Conservation (phyloP, 1,284 basidiomycete species). For the Apiotrichum sp. region DNA sequence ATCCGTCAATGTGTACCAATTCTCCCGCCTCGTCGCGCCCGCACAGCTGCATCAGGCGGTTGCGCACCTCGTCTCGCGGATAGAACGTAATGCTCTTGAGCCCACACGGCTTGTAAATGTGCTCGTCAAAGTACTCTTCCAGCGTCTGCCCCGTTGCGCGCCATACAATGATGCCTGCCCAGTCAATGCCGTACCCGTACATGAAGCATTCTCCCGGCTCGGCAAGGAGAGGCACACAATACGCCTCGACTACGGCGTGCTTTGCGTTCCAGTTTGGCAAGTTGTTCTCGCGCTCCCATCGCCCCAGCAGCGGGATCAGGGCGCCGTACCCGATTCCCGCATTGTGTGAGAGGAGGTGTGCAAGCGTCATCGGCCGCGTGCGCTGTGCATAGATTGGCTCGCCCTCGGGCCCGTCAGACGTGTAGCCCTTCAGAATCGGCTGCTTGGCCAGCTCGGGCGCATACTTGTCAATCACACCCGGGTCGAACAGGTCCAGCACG, state of each 20-base stretch:
- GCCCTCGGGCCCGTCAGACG: slow-evolving; percentile 6
- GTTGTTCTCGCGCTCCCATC: slow-evolving; percentile 8
- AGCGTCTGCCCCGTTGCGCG: slow-evolving; percentile 29
- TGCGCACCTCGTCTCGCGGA: slow-evolving; percentile 16
- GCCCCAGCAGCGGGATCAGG: background rate
- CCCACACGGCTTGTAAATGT: slow-evolving; percentile 13
- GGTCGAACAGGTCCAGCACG: slow-evolving; percentile 24
- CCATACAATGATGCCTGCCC: slow-evolving; percentile 33
- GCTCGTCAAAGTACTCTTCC: slow-evolving; percentile 28
- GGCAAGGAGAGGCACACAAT: slow-evolving; percentile 21
- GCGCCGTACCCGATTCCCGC: slow-evolving; percentile 7
- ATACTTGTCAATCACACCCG: slow-evolving; percentile 19
- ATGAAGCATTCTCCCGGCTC: slow-evolving; percentile 30
- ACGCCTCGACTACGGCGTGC: slow-evolving; percentile 12
- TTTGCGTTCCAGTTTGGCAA: slow-evolving; percentile 19
- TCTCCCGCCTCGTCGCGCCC: slow-evolving; percentile 9
- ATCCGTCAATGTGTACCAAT: slow-evolving; percentile 8
- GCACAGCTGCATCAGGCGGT: slow-evolving; percentile 13
- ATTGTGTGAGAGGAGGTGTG: slow-evolving; percentile 31
- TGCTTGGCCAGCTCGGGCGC: slow-evolving; percentile 26
- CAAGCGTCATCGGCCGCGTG: slow-evolving; percentile 27
- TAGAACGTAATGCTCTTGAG: slow-evolving; percentile 29
- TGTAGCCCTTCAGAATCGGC: slow-evolving; percentile 29
- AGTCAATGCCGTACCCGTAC: slow-evolving; percentile 39
- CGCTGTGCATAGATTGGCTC: slow-evolving; percentile 21